Base-by-base conservation (phyloP, 2,329 filamentous ascomycete genomes). In the Fusarium stilboides region DNA sequence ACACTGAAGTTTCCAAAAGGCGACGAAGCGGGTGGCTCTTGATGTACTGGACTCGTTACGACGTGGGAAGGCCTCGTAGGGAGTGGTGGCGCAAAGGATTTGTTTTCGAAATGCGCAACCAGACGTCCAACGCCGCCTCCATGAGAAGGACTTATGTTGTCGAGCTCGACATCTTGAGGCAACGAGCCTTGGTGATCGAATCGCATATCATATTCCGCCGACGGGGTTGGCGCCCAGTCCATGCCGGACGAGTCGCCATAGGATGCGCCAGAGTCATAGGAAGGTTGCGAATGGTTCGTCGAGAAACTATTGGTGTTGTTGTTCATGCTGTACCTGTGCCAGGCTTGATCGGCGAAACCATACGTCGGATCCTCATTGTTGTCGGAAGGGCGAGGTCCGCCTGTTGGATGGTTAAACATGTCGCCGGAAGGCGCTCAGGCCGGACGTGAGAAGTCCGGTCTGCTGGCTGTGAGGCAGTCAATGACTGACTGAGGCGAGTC, bases 31-130 rank as follows among this genome's bases (percentile, higher is more conserved):
- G 75, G 69, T 47, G 71, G 73, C 49, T 69, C 74, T 44, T 71
- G 62, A 44, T 68, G 70, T 15, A 75, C 65, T 44, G 76, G 62
- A 52, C 70, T 79, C 47, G 73, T 68, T 55, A 72, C 66, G 24
- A 61, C 63, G 46, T 74, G 76, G 37, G 73, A 75, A 33, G 78
- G 77, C 55, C 80, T 75, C 8, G 79, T 76, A 46, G 79, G 80
- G 3, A 81, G 74, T 39, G 78, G 76, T 39, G 76, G 79, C 39
- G 75, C 75, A 69, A 76, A 78, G 46, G 71, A 76, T 57, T 80
- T 80, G 58, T 77, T 80, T 54, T 82, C 80, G 69, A 82, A 82
- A 50, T 81, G 80, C 49, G 80, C 79, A 58, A 82, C 78, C 46
- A 82, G 65, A 45, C 79, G 78, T 45, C 79, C 77, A 50, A 82